phyloP scores from a whole-genome alignment of 495 filamentous ascomycete genomes.

The Neurospora intermedia region DNA sequence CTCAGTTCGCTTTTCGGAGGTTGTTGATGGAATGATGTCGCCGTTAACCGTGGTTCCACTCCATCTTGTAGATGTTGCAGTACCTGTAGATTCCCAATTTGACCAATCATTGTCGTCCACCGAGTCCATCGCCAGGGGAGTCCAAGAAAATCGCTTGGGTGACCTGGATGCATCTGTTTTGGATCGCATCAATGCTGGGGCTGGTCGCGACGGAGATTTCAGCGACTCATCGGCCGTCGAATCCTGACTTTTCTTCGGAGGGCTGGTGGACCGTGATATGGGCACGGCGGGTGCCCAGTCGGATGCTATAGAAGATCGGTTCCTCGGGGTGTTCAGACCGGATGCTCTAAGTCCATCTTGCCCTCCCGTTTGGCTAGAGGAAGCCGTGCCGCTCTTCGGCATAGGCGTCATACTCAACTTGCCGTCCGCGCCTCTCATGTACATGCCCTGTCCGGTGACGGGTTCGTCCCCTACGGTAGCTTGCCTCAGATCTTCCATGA shows the following conservation, averaged over 20 bases:
- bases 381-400: conserved; percentile 18
- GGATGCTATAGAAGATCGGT: conserved; percentile 13
- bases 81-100: conserved; percentile 53
- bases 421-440: conserved; percentile 23
- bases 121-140: conserved; percentile 34
- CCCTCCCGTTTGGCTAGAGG: conserved; percentile 5
- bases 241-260: not conserved
- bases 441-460: conserved; percentile 44
- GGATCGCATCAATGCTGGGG: conserved; percentile 12
- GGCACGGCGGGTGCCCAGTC: conserved; percentile 10
- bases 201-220: conserved; percentile 8
- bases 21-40: conserved; percentile 27
- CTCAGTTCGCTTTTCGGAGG: conserved; percentile 28
- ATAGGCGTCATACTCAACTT: conserved; percentile 26
- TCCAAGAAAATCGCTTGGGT: conserved; percentile 37
- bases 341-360: conserved; percentile 31
- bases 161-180: conserved; percentile 22
- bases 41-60: conserved; percentile 39
- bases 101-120: conserved; percentile 64
- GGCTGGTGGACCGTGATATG: not conserved
- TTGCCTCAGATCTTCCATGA: conserved; percentile 89
- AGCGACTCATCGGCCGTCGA: not conserved
- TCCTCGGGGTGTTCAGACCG: conserved; percentile 6
- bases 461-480: conserved; percentile 91
- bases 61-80: conserved; percentile 36